Evolutionary conservation across 176 grass and related monocot species (phyloP).

Genomic region (maize (Zea mays)): Zm-B73-REFERENCE-NAM-5.0 NC_050102.1:167754001-167754500

Average conservation of each 20-base stretch:
- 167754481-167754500: constrained; percentile 42
- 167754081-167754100: constrained; percentile 9
- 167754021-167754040: constrained; percentile 24
- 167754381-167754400: constrained; percentile 33
- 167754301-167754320: constrained; percentile 46
- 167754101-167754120: constrained; percentile 24
- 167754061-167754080: constrained; percentile 1
- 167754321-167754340: constrained; percentile 7
- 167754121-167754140: constrained; percentile 8
- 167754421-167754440: constrained; percentile 42
- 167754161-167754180: constrained; percentile 44
- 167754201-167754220: constrained; percentile 10
- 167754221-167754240: constrained; percentile 33
- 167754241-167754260: constrained; percentile 14
- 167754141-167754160: constrained; percentile 49
- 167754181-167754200: constrained; percentile 33
- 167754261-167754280: neutral
- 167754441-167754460: constrained; percentile 10
- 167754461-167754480: constrained; percentile 24
- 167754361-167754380: constrained; percentile 25
- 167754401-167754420: constrained; percentile 32
- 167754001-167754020: constrained; percentile 26
- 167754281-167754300: constrained; percentile 38
- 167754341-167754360: neutral
- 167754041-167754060: neutral